Conservation (phyloP, 1,284 basidiomycete genomes). For the Pholiota adiposa region DNA sequence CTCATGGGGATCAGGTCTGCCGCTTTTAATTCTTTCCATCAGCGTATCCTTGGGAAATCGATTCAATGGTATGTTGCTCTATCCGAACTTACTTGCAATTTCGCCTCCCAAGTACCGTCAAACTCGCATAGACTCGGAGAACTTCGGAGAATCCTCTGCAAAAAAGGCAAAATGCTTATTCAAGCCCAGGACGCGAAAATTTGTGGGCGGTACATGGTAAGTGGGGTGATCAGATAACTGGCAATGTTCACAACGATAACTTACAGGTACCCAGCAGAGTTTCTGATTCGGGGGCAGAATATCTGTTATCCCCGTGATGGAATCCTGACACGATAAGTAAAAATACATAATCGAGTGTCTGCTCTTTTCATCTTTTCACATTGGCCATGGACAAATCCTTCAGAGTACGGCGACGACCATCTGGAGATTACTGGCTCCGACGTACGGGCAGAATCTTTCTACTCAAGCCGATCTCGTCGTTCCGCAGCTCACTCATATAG, state of each 20-base stretch:
- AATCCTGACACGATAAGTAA: constrained; percentile 1
- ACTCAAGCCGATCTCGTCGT: constrained; percentile 9
- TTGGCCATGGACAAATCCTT: neutral
- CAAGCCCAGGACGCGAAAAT: neutral
- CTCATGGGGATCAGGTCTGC: neutral
- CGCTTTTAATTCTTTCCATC: neutral
- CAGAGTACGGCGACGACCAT: neutral
- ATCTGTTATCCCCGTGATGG: neutral
- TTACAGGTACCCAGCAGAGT: neutral
- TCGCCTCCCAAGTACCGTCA: neutral
- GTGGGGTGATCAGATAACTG: neutral
- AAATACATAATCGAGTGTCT: neutral
- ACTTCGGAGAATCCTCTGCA: constrained; percentile 11
- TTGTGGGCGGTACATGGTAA: neutral
- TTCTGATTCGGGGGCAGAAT: neutral
- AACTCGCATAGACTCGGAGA: neutral
- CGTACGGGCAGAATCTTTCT: constrained; percentile 1
- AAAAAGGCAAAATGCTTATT: neutral
- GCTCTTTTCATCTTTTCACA: neutral
- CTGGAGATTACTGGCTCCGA: constrained; percentile 11
- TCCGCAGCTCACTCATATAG: constrained; percentile 20
- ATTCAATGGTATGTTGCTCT: neutral
- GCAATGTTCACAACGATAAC: neutral
- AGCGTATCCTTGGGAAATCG: neutral
- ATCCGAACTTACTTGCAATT: constrained; percentile 1